Evolutionary conservation across 2,329 filamentous ascomycete species (phyloP).

Genomic region (Paraconiothyrium sp.): DNA sequence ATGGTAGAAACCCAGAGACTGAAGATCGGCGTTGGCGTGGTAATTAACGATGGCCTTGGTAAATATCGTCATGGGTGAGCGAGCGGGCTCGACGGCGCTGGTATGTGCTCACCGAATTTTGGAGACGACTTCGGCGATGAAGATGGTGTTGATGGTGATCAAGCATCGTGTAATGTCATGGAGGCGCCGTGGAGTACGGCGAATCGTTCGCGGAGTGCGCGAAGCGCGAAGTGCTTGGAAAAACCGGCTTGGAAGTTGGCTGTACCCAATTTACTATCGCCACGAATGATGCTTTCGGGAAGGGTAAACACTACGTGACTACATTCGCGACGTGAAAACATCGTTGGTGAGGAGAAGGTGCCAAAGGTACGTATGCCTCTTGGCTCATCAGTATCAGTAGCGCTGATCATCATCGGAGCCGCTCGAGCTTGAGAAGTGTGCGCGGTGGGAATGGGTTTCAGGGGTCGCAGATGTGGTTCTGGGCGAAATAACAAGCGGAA

Average conservation of each 20-base stretch:
- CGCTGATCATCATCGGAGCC: constrained; percentile 32
- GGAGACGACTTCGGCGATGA: not conserved
- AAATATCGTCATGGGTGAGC: constrained; percentile 59
- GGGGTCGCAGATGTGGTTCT: constrained; percentile 59
- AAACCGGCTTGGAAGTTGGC: constrained; percentile 67
- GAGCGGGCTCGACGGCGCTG: constrained; percentile 59
- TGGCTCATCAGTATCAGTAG: constrained; percentile 11
- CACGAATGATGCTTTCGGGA: constrained; percentile 73
- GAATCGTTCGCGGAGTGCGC: constrained; percentile 72
- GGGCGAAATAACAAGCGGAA: constrained; percentile 45
- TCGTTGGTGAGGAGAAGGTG: constrained; percentile 58
- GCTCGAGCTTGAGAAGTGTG: constrained; percentile 64
- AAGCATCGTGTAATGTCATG: constrained; percentile 74
- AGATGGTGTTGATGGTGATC: not conserved
- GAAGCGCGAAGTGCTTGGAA: constrained; percentile 73
- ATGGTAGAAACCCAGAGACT: constrained; percentile 40
- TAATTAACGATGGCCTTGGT: constrained; percentile 54
- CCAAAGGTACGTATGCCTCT: constrained; percentile 61
- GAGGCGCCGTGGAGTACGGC: constrained; percentile 77
- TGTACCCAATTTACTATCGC: constrained; percentile 65
- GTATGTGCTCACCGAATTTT: constrained; percentile 35
- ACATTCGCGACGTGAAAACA: constrained; percentile 69
- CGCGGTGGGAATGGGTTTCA: constrained; percentile 62
- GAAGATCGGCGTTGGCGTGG: constrained; percentile 60
- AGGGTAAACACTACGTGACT: constrained; percentile 78